Evolutionary conservation across 2,329 filamentous ascomycete genomes (phyloP).

Genomic region (Colletotrichum liriopes): DNA sequence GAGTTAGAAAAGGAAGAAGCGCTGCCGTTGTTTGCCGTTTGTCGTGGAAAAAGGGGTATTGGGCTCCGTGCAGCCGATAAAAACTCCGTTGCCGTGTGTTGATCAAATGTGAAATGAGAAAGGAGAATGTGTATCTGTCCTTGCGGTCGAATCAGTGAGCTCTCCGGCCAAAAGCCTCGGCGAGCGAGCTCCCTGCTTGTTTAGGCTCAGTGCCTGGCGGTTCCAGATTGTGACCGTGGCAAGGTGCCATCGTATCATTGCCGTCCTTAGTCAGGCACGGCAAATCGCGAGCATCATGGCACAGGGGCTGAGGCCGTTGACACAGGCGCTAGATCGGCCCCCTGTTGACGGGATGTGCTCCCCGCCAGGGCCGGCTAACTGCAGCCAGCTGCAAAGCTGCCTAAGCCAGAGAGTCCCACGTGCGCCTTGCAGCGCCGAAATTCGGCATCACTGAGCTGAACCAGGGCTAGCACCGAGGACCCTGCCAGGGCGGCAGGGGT

Average conservation of each 20-base stretch:
- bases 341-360: slow-evolving; percentile 30
- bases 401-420: slow-evolving; percentile 40
- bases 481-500: slow-evolving; percentile 34
- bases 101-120: slow-evolving; percentile 14
- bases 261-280: slow-evolving; percentile 18
- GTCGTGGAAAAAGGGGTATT: slow-evolving; percentile 23
- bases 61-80: slow-evolving; percentile 23
- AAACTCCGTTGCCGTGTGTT: slow-evolving; percentile 23
- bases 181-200: slow-evolving; percentile 7
- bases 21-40: background rate
- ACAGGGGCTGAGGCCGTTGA: slow-evolving; percentile 34
- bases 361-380: slow-evolving; percentile 25
- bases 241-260: slow-evolving; percentile 6
- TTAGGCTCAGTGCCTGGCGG: slow-evolving; percentile 15
- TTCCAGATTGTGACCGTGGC: slow-evolving; percentile 18
- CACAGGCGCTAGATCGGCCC: slow-evolving; percentile 17
- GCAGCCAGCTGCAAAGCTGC: slow-evolving; percentile 41
- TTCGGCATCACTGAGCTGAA: slow-evolving; percentile 37
- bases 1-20: background rate
- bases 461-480: slow-evolving; percentile 20
- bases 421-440: slow-evolving; percentile 41
- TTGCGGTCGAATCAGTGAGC: slow-evolving; percentile 1
- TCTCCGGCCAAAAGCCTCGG: background rate
- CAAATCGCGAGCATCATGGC: slow-evolving; percentile 29
- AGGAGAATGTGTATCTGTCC: background rate